Percentiles rank a stretch among this genome's conserved stretches.
phyloP scores from a whole-genome alignment of 2,329 filamentous ascomycete genomes.

The Annulohypoxylon truncatum region DNA sequence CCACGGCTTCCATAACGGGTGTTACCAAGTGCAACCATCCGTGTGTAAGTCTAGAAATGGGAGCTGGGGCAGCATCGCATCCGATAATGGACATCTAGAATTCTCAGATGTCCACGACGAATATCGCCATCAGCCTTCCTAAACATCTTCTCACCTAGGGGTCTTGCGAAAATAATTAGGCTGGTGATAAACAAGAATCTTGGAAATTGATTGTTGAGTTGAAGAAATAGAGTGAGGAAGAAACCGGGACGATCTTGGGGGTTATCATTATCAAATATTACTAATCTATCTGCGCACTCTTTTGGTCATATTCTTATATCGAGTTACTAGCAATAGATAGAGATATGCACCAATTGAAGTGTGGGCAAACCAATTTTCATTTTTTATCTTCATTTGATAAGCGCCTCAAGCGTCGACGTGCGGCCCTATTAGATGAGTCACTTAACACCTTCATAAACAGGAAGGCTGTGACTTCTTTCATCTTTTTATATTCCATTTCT shows the following conservation, averaged over 20 bases:
- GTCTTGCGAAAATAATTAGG: neutral
- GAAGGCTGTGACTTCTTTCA: neutral
- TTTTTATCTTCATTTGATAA: constrained; percentile 28
- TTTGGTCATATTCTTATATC: neutral
- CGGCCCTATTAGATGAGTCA: constrained; percentile 27
- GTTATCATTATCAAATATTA: neutral
- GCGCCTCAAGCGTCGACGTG: constrained; percentile 3
- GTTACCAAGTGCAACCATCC: neutral
- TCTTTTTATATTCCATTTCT: neutral
- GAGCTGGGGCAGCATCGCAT: neutral
- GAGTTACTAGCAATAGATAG: neutral
- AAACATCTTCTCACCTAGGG: neutral
- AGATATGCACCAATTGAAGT: constrained; percentile 35
- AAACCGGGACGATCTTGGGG: constrained; percentile 10
- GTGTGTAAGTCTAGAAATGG: neutral
- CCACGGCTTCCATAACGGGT: neutral
- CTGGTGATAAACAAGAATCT: neutral
- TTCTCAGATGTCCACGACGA: neutral
- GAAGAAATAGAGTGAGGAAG: constrained; percentile 13
- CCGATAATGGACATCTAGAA: neutral
- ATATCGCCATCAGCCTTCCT: neutral
- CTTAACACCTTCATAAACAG: constrained; percentile 12
- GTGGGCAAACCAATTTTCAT: constrained; percentile 24
- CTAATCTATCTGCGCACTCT: neutral
- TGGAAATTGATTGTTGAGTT: neutral